Base-by-base conservation (phyloP, 164 flowering plant genomes). In the Dillenia suffruticosa region DNA sequence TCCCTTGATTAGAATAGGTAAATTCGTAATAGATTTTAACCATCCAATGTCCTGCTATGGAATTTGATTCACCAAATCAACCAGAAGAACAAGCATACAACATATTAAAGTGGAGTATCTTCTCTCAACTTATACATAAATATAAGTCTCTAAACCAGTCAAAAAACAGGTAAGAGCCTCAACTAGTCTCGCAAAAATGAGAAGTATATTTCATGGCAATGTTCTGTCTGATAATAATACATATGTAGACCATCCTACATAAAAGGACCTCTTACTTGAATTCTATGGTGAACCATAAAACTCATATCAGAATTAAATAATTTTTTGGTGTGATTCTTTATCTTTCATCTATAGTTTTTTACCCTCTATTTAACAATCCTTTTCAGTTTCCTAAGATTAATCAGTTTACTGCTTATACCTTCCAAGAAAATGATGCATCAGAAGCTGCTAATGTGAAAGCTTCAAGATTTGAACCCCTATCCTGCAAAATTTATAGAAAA, bases 1-100 rank as follows among this genome's bases (percentile, higher is more conserved):
- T 6, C 94, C 97, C 70, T 91, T 91, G 71, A 91, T 70, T 46
- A 89, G 76, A 72, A 91, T 80, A 10, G 97, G 97, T 77, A 91
- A 79, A 12, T 66, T 85, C 62, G 97, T 85, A 54, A 91, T 79
- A 44, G 94, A 89, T 69, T 62, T 82, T 72, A 91, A 68, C 94
- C 96, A 89, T 40, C 22, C 82, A 61, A 91, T 76, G 58, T 89
- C 97, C 96, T 91, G 84, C 65, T 66, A 51, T 54, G 5, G 11
- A 65, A 16, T n/a, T n/a, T 9, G 26, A 57, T 51, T 12, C 49
- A 8, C 46, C 32, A 17, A 26, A 19, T 19, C 22, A 19, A 19
- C 22, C 1, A 19, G 22, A 19, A 19, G 22, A 19, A 19, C 22
- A 19, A 1, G 22, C 22, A 19, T 19, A 19, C 22, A 19, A 19